These are phyloP conservation scores for Hanseniaspora gamundiae DNA, from an alignment of 1,139 yeast genomes.

Conservation along the genomic window DNA sequence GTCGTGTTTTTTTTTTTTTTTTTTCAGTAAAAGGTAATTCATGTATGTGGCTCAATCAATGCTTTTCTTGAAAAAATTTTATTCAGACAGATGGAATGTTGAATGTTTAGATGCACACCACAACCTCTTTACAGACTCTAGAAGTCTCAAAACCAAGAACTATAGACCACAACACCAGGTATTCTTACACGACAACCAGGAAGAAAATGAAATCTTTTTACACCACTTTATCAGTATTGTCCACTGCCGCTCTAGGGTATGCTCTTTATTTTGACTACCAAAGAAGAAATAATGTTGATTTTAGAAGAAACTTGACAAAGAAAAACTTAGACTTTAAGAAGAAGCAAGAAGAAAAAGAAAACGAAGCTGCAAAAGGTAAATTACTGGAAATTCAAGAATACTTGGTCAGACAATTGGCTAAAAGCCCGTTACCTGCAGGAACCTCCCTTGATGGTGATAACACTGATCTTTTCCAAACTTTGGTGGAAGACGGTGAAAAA, in stretches of 20 bases:
- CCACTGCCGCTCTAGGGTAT: conserved; percentile 54
- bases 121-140: too few relatives aligned
- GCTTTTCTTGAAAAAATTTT: too few relatives aligned
- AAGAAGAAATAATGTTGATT: conserved; percentile 72
- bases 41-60: too few relatives aligned
- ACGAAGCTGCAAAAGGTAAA: conserved; percentile 49
- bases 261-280: conserved; percentile 83
- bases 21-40: too few relatives aligned
- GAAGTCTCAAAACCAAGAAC: too few relatives aligned
- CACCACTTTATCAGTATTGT: conserved; percentile 41
- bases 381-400: conserved; percentile 49
- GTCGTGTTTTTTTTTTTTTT: too few relatives aligned
- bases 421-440: conserved; percentile 57
- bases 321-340: conserved; percentile 47
- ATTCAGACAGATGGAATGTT: too few relatives aligned
- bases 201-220: conserved; percentile 21
- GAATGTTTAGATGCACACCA: too few relatives aligned
- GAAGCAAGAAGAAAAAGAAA: conserved; percentile 26
- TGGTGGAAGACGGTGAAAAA: conserved; percentile 77
- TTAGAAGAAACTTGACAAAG: conserved; percentile 62
- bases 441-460: conserved; percentile 46
- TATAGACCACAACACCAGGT: conserved; percentile 18
- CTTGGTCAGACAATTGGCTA: conserved; percentile 49
- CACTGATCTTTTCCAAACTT: conserved; percentile 57
- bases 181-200: too few relatives aligned